Base-by-base conservation (phyloP, 2,329 filamentous ascomycete genomes). In the Exophiala sideris region DNA sequence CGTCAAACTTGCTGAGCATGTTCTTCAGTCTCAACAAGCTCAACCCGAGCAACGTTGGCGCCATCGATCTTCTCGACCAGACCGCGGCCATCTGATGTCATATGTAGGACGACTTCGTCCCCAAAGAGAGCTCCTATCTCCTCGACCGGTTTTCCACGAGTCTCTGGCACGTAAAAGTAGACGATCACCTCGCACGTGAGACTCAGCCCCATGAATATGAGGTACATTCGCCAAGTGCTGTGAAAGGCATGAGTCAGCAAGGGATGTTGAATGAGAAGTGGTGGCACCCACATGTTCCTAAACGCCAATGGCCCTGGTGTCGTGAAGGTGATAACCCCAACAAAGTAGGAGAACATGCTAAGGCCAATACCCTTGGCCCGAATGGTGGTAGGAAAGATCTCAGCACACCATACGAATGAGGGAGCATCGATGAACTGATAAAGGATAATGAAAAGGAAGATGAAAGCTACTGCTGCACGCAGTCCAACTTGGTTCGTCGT, bases 361-460 rank as follows among this genome's bases (percentile, higher is more conserved):
- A 60, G 21, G 8, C 49, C 53, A 10, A 57, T 55, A 16, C 57
- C 59, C 45, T 62, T 59, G 7, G 51, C 47, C 7, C 59, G 57
- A 36, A 60, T 47, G 3, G 42, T 50, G 8, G 57, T 60, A 3
- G 59, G 59, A 21, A 55, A 60, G 29, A 60, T 56, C 57, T 60
- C 59, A 14, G 52, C 33, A 34, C 52, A 54, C 51, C 58, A 62
- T 3, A 76, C 65, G 51, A 76, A 77, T 62, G 75, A 73, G 6
- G 72, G 76, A 1, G 75, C 75, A 52, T 78, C 75, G 16, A 56
- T 52, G 41, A 52, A 52, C 35, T 55, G 49, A 33, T 38, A 75
- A 57, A 67, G 73, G 45, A 70, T 58, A 40, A 72, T 70, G 51
- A 68, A 72, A 50, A 73, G 65, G 61, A 70, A 73, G 29, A 72